Conservation (phyloP, 1,284 basidiomycete genomes). For the Ustilago bromivora region DNA sequence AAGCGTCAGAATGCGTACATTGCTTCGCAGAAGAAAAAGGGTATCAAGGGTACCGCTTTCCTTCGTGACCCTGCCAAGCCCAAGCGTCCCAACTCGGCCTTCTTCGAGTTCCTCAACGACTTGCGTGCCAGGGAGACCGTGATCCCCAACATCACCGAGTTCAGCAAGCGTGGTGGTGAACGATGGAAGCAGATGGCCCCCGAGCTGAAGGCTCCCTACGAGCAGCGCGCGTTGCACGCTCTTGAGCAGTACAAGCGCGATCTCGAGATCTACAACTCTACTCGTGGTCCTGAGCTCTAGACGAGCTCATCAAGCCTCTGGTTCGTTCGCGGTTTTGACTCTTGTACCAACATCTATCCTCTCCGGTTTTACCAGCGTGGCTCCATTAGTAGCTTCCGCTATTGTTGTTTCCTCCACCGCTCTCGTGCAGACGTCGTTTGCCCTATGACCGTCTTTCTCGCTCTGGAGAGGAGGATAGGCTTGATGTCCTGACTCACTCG, state of each 20-base stretch:
- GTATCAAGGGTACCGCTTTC: slow-evolving; percentile 54
- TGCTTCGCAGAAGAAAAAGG: slow-evolving; percentile 55
- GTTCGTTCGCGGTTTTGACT: neutral
- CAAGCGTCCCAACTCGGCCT: slow-evolving; percentile 60
- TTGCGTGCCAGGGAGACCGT: slow-evolving; percentile 41
- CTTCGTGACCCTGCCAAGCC: slow-evolving; percentile 60
- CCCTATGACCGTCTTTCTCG: neutral
- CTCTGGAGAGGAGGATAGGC: neutral
- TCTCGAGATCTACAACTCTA: slow-evolving; percentile 52
- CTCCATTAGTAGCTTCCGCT: neutral
- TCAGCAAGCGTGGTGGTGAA: slow-evolving; percentile 51
- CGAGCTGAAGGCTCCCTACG: slow-evolving; percentile 56
- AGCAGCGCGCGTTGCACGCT: slow-evolving; percentile 45
- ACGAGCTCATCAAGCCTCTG: neutral
- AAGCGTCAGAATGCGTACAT: slow-evolving; percentile 64
- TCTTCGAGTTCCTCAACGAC: slow-evolving; percentile 61
- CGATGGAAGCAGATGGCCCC: slow-evolving; percentile 55
- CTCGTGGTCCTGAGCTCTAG: slow-evolving; percentile 35
- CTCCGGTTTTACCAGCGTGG: neutral
- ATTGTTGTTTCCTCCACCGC: neutral
- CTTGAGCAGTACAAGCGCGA: slow-evolving; percentile 53
- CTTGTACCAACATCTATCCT: slow-evolving; percentile 23
- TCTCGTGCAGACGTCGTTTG: slow-evolving; percentile 1
- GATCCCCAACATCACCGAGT: slow-evolving; percentile 47
- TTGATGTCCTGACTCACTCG: slow-evolving; percentile 2